These are phyloP conservation scores for Ascochyta clinopodiicola DNA, from an alignment of 2,329 filamentous ascomycete genomes.

Conservation along the genomic window DNA sequence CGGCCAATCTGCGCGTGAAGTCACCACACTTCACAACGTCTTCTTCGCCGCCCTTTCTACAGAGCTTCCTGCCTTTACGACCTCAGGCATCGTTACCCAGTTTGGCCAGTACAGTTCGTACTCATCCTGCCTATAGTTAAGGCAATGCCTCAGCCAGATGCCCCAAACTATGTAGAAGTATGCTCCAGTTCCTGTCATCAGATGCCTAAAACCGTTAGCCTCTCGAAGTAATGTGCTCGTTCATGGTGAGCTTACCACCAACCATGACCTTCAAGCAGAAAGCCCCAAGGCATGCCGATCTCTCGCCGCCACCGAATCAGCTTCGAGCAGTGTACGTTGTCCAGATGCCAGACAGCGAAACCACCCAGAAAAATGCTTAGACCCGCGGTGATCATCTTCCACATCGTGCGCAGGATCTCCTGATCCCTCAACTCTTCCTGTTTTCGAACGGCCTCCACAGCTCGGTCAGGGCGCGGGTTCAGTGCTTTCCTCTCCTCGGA, in stretches of 20 bases:
- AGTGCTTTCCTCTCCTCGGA: slow-evolving; percentile 49
- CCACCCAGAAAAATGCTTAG: slow-evolving; percentile 75
- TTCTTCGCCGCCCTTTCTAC: slow-evolving; percentile 44
- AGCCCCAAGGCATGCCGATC: slow-evolving; percentile 79
- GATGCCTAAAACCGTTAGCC: slow-evolving; percentile 60
- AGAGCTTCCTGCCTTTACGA: slow-evolving; percentile 47
- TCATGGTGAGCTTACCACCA: slow-evolving; percentile 64
- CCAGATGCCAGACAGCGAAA: slow-evolving; percentile 78
- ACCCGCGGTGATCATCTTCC: slow-evolving; percentile 74
- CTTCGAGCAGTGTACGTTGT: slow-evolving; percentile 75
- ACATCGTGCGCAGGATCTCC: slow-evolving; percentile 71
- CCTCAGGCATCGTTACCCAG: slow-evolving; percentile 60
- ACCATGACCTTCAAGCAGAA: slow-evolving; percentile 75
- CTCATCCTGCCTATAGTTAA: slow-evolving; percentile 75
- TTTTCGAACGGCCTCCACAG: slow-evolving; percentile 48
- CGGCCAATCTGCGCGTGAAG: no score
- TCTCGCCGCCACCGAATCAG: slow-evolving; percentile 70
- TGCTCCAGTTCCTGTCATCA: slow-evolving; percentile 81
- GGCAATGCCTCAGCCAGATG: slow-evolving; percentile 78
- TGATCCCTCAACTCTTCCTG: slow-evolving; percentile 63
- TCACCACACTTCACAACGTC: slow-evolving; percentile 6
- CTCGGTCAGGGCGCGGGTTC: slow-evolving; percentile 31
- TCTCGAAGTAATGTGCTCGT: neutral
- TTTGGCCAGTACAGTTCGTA: slow-evolving; percentile 75
- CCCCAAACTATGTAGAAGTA: slow-evolving; percentile 88